phyloP scores from a whole-genome alignment of 2,329 filamentous ascomycete genomes.

The Fusarium albidum region DNA sequence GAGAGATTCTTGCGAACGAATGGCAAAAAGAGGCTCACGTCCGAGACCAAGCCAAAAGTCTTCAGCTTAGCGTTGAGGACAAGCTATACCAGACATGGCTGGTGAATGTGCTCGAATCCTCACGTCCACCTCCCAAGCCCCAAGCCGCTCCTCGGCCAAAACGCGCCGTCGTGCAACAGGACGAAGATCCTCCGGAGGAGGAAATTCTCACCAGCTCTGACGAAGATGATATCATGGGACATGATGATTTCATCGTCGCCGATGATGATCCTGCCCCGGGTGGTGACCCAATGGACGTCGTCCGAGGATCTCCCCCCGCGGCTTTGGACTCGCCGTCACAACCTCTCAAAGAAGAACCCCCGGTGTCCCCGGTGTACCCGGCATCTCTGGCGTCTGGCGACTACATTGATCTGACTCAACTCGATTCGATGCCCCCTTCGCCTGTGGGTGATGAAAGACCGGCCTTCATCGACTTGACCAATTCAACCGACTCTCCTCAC shows the following conservation, averaged over 20 bases:
- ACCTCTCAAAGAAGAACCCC: constrained; percentile 33
- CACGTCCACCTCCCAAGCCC: constrained; percentile 49
- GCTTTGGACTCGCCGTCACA: neutral
- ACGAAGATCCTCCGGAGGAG: constrained; percentile 45
- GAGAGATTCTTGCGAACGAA: constrained; percentile 58
- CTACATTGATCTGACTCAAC: constrained; percentile 43
- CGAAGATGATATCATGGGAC: constrained; percentile 58
- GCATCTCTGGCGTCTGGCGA: neutral
- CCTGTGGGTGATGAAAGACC: neutral
- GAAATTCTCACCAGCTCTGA: constrained; percentile 62
- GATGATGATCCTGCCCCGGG: constrained; percentile 28
- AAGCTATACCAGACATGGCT: constrained; percentile 62
- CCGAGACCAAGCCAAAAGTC: constrained; percentile 59
- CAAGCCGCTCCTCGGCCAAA: constrained; percentile 32
- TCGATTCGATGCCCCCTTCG: constrained; percentile 27
- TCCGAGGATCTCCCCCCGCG: neutral
- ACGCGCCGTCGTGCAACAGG: constrained; percentile 4
- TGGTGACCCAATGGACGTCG: constrained; percentile 13
- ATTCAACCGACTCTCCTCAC: constrained; percentile 2
- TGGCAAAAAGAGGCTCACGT: constrained; percentile 65
- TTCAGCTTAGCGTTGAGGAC: constrained; percentile 73
- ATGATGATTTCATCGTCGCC: constrained; percentile 56
- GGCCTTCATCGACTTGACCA: constrained; percentile 39
- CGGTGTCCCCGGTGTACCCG: constrained; percentile 1
- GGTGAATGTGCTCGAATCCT: constrained; percentile 54